Conservation (phyloP, 108 stramenopile genomes). For the Aurantiochytrium sp. region DNA sequence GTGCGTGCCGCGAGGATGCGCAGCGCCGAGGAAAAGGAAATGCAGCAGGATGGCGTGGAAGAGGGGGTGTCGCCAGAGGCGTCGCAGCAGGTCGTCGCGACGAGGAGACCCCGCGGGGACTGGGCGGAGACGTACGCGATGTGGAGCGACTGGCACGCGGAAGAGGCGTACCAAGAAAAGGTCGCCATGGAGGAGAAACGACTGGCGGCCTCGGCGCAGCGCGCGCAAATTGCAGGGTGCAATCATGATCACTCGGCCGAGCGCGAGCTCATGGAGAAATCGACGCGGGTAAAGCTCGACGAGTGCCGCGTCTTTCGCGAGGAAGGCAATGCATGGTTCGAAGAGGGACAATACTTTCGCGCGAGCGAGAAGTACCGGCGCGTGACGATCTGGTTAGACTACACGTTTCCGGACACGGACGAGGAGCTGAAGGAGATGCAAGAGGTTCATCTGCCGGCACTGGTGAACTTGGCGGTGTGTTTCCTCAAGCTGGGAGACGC, state of each 20-base stretch:
- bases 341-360: not conserved
- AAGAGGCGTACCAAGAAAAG: not conserved
- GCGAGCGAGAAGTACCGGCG: not conserved
- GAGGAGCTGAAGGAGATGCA: not conserved
- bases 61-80: not conserved
- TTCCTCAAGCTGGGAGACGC: not conserved
- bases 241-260: not conserved
- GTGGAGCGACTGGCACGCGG: not conserved
- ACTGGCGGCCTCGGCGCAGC: not conserved
- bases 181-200: not conserved
- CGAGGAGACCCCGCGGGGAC: not conserved
- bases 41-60: not conserved
- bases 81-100: too few relatives aligned
- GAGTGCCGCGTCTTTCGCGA: not conserved
- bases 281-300: not conserved
- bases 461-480: not conserved
- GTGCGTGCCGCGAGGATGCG: not conserved
- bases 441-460: not conserved
- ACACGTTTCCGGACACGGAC: not conserved
- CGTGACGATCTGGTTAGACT: not conserved
- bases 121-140: not conserved
- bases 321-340: constrained; percentile 2
- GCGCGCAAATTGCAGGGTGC: not conserved
- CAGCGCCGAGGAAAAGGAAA: not conserved
- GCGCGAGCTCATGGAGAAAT: not conserved